phyloP scores from a whole-genome alignment of 495 filamentous ascomycete genomes.

The Neurospora sp. region DNA sequence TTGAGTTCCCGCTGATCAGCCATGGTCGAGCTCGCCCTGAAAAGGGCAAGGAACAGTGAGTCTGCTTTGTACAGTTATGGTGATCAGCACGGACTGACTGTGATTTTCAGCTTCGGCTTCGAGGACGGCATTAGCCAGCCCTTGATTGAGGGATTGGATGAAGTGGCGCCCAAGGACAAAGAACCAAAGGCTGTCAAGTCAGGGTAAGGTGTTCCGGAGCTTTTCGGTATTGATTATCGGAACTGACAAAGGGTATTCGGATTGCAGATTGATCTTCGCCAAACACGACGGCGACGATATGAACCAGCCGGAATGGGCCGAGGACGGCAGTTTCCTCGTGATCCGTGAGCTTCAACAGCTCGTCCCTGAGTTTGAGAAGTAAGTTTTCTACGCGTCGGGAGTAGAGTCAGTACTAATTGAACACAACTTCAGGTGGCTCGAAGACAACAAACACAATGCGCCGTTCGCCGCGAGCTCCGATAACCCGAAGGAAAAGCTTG shows the following conservation, averaged over 20 bases:
- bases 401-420: neutral
- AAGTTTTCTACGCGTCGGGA: neutral
- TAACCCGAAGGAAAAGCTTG: neutral
- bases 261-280: neutral
- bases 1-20: neutral
- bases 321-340: conserved; percentile 2
- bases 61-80: neutral
- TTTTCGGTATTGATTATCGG: neutral
- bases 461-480: neutral
- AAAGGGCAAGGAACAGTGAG: neutral
- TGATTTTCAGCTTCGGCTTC: conserved; percentile 1
- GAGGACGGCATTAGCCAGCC: conserved; percentile 2
- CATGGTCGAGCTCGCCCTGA: neutral
- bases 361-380: neutral
- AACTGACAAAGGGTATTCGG: neutral
- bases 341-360: conserved; percentile 1
- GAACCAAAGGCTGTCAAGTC: neutral
- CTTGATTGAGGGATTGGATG: neutral
- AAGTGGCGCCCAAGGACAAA: neutral
- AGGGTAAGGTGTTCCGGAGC: neutral
- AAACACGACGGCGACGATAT: neutral
- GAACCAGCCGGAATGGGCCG: neutral
- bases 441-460: neutral
- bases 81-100: neutral
- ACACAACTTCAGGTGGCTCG: neutral